phyloP scores from a whole-genome alignment of 352 stramenopile genomes.

The Pythium aquatile region DNA sequence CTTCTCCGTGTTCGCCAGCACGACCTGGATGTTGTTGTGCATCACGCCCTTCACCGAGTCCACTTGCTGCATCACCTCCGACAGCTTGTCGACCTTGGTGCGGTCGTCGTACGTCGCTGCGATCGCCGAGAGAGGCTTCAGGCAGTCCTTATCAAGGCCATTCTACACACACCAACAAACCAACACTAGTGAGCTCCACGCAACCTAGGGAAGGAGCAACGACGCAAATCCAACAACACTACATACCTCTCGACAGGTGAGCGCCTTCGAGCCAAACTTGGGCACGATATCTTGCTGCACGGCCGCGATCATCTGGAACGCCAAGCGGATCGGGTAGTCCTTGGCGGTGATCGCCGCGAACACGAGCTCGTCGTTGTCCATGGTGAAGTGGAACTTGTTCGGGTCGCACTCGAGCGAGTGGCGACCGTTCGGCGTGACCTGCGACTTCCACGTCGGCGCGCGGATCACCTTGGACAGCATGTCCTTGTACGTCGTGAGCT shows the following conservation, averaged over 20 bases:
- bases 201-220: background rate
- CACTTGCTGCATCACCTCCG: conserved; percentile 80
- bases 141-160: conserved; percentile 75
- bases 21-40: conserved; percentile 88
- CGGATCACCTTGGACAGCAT: conserved; percentile 84
- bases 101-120: conserved; percentile 77
- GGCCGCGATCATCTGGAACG: conserved; percentile 78
- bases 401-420: conserved; percentile 85
- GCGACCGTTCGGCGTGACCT: conserved; percentile 82
- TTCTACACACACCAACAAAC: conserved; percentile 32
- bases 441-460: conserved; percentile 81
- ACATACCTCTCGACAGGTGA: conserved; percentile 73
- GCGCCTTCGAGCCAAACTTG: conserved; percentile 70
- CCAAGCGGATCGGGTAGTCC: conserved; percentile 79
- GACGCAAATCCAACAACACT: background rate
- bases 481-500: conserved; percentile 67
- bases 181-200: background rate
- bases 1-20: conserved; percentile 86
- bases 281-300: conserved; percentile 77
- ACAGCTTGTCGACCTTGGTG: conserved; percentile 87
- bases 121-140: conserved; percentile 59
- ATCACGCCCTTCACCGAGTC: conserved; percentile 82
- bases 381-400: conserved; percentile 89
- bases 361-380: conserved; percentile 88
- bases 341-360: conserved; percentile 78